These are phyloP conservation scores for Pugionium cornutum DNA, from an alignment of 345 rosid genomes.

Conservation along the genomic window DNA sequence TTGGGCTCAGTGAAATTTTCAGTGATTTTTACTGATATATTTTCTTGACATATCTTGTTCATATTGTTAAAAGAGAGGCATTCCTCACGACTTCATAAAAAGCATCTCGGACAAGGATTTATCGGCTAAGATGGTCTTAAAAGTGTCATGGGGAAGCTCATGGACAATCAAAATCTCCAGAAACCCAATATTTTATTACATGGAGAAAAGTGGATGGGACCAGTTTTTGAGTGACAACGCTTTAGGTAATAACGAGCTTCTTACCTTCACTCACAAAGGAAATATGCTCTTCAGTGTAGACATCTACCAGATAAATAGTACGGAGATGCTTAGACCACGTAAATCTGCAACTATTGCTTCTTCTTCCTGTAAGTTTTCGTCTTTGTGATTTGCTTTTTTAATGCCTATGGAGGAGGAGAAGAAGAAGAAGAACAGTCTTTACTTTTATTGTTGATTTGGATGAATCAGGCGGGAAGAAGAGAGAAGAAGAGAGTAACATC, in stretches of 20 bases:
- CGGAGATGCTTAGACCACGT: constrained; percentile 18
- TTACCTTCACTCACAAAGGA: constrained; percentile 31
- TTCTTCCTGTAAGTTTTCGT: constrained; percentile 14
- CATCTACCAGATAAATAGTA: constrained; percentile 20
- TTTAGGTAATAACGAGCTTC: constrained; percentile 31
- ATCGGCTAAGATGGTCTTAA: constrained; percentile 17
- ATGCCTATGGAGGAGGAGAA: neutral
- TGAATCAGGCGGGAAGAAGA: constrained; percentile 20
- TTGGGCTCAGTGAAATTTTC: neutral
- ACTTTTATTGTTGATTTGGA: neutral
- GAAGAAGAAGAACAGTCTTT: neutral
- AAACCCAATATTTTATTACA: constrained; percentile 13
- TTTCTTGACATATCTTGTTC: constrained; percentile 6
- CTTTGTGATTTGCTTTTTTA: neutral
- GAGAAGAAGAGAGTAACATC: constrained; percentile 1
- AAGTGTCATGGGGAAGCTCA: constrained; percentile 32
- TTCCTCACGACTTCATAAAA: constrained; percentile 26
- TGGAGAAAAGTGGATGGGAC: constrained; percentile 36
- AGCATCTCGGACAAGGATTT: constrained; percentile 7
- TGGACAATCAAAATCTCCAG: constrained; percentile 23
- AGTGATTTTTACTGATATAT: neutral
- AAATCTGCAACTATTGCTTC: constrained; percentile 7
- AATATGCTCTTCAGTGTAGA: constrained; percentile 20
- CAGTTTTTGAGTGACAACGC: constrained; percentile 30
- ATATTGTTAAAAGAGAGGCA: constrained; percentile 24